A percentile compares a stretch with the other conserved stretches of the same genome.
phyloP scores from a whole-genome alignment of 768 basidiomycete genomes.

The Rhizopogon vesiculosus region DNA sequence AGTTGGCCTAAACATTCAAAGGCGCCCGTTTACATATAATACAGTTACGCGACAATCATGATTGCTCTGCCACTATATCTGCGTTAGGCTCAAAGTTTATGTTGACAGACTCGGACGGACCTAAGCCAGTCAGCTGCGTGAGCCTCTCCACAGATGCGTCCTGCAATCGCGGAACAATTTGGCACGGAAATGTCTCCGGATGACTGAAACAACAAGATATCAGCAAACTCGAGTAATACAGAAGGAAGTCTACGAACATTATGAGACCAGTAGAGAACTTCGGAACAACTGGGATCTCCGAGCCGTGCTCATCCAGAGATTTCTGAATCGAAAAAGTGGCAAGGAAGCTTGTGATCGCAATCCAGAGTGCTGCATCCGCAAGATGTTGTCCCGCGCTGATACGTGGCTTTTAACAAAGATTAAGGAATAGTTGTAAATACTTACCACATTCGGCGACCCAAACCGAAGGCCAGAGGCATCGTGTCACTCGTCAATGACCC shows the following conservation, averaged over 20 bases:
- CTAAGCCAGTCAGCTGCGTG: too few relatives aligned
- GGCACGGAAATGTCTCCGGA: conserved; percentile 12
- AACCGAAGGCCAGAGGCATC: background rate
- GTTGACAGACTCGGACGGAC: too few relatives aligned
- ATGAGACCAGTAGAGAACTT: conserved; percentile 4
- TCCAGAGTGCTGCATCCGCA: background rate
- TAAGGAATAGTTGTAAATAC: background rate
- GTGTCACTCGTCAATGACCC: background rate
- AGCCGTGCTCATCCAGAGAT: conserved; percentile 6
- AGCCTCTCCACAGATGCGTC: too few relatives aligned
- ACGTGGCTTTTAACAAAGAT: too few relatives aligned
- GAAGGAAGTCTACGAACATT: background rate
- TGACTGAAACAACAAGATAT: conserved; percentile 5
- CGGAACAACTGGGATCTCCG: conserved; percentile 3
- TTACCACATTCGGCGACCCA: background rate
- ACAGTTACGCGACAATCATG: too few relatives aligned
- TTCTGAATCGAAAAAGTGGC: conserved; percentile 14
- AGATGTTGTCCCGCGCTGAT: background rate
- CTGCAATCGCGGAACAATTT: conserved; percentile 7
- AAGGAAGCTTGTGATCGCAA: conserved; percentile 4
- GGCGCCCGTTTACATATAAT: too few relatives aligned
- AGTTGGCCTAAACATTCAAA: too few relatives aligned
- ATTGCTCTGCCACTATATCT: too few relatives aligned
- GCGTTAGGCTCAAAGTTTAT: too few relatives aligned
- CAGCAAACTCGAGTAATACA: background rate